phyloP scores from a whole-genome alignment of 2,329 filamentous ascomycete species.

The Reticulascus tulasneorum region DNA sequence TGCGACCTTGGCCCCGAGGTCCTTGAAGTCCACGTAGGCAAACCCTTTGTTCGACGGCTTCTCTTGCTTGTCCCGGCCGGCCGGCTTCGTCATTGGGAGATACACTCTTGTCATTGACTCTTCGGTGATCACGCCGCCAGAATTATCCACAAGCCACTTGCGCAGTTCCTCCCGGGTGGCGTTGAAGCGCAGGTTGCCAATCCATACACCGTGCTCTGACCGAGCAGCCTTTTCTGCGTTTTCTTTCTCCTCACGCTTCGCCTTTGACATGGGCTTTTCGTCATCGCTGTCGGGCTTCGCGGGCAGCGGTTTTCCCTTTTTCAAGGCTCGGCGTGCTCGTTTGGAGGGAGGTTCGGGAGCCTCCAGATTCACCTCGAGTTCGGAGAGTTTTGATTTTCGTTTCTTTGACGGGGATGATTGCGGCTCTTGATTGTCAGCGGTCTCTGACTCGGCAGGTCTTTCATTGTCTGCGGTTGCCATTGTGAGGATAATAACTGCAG shows the following conservation, averaged over 20 bases:
- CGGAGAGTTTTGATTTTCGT: slow-evolving; percentile 65
- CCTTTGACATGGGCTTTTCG: slow-evolving; percentile 32
- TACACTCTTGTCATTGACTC: slow-evolving; percentile 80
- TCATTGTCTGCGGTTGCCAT: background rate
- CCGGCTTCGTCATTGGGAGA: slow-evolving; percentile 62
- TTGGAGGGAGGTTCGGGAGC: slow-evolving; percentile 95
- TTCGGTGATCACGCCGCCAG: slow-evolving; percentile 60
- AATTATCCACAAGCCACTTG: slow-evolving; percentile 72
- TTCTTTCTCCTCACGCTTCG: slow-evolving; percentile 33
- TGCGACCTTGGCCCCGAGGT: slow-evolving; percentile 64
- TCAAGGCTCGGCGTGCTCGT: slow-evolving; percentile 82
- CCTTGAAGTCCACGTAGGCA: slow-evolving; percentile 89
- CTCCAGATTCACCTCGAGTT: slow-evolving; percentile 84
- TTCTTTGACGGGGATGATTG: slow-evolving; percentile 49
- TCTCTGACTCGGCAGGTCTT: slow-evolving; percentile 4
- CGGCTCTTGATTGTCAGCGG: slow-evolving; percentile 2
- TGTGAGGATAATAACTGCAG: too few relatives aligned
- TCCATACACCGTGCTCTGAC: slow-evolving; percentile 86
- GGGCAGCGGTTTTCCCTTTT: slow-evolving; percentile 68
- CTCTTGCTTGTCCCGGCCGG: slow-evolving; percentile 33
- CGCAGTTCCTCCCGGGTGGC: slow-evolving; percentile 70
- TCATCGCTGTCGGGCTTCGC: slow-evolving; percentile 37
- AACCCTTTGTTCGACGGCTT: slow-evolving; percentile 78
- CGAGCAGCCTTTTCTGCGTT: slow-evolving; percentile 45
- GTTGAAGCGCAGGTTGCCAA: slow-evolving; percentile 89